Base-by-base conservation (phyloP, 192 early-diverging fungal species). In the Backusella circina region DNA sequence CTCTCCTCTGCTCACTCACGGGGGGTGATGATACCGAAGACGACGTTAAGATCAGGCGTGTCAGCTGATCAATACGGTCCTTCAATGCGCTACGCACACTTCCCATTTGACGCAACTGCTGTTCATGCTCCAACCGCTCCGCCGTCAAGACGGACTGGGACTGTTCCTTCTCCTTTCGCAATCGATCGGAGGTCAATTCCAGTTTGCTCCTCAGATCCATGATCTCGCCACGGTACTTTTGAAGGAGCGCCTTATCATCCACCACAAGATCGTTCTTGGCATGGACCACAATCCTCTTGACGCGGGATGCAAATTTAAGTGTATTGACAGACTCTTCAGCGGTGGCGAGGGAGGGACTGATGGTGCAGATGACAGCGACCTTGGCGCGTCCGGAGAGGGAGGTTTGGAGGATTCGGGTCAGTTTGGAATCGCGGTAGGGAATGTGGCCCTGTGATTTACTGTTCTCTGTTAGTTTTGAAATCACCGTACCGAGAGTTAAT, bases 391-490 rank as follows among this genome's bases (percentile, higher is more conserved):
- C 98, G 7, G 93, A 92, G 5, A 99, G 85, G 0, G 98, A 96
- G 5, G 93, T 87, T 80, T 98, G 96, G 23, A 99, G 79, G 30
- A 99, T 95, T 26, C 98, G 86, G 2, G 98, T 99, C 50, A 99
- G 80, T 74, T 98, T 98, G 0, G 97, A 98, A 78, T 99, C 98
- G 37, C 98, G 93, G 82, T 94, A 99, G 1, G 98, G 98, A 65
- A 99, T 94, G 82, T 98, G 97, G 1, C 87, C 89, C 26, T 38
- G 26, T 28, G 33, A 72, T 70, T 84, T 87, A 84, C 76, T 81
- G 37, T 84, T 85, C 54, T 95, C 94, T 2, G 97, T 95, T 23
- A 99, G 77, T 71, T 95, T 93, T 0, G 90, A 90, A 80, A 99
- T 99, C 57, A 99, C 97, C 0, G 93, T 97, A 54, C 95, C 96